Evolutionary conservation across 2,329 filamentous ascomycete species (phyloP).

Genomic region (Xylaria sp.): DNA sequence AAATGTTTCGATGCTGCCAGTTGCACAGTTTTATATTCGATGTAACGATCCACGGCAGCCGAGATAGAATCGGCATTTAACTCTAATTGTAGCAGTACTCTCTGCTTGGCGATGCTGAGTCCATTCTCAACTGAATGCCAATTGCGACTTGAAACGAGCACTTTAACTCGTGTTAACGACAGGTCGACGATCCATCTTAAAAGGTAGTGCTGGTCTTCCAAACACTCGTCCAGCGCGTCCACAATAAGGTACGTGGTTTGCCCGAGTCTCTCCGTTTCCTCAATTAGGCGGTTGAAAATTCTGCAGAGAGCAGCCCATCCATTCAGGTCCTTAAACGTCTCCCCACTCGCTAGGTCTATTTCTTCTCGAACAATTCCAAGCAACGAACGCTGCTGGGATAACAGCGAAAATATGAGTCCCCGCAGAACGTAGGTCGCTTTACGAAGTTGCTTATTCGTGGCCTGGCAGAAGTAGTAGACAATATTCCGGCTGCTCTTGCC

Average conservation of each 20-base stretch:
- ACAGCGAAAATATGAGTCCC: slow-evolving; percentile 50
- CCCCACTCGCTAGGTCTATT: slow-evolving; percentile 31
- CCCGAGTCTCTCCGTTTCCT: slow-evolving; percentile 50
- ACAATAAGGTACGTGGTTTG: slow-evolving; percentile 52
- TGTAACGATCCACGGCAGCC: slow-evolving; percentile 52
- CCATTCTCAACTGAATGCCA: slow-evolving; percentile 50
- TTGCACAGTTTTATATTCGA: slow-evolving; percentile 48
- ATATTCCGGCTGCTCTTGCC: neutral
- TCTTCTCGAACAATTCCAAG: slow-evolving; percentile 45
- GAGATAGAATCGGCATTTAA: slow-evolving; percentile 51
- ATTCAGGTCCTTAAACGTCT: slow-evolving; percentile 53
- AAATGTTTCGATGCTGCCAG: neutral
- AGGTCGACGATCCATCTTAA: slow-evolving; percentile 36
- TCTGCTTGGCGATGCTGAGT: slow-evolving; percentile 36
- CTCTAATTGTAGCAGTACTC: slow-evolving; percentile 50
- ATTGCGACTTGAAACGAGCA: slow-evolving; percentile 57
- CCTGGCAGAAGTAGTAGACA: slow-evolving; percentile 51
- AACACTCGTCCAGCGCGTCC: slow-evolving; percentile 61
- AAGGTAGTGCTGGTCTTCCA: neutral
- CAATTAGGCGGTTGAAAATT: slow-evolving; percentile 48
- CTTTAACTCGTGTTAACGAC: slow-evolving; percentile 49
- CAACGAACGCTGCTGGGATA: slow-evolving; percentile 49
- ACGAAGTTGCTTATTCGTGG: slow-evolving; percentile 43
- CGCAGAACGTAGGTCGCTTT: slow-evolving; percentile 48
- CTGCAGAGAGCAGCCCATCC: slow-evolving; percentile 52